Conservation (phyloP, 2,329 filamentous ascomycete species). For the Stemphylium beticola region DNA sequence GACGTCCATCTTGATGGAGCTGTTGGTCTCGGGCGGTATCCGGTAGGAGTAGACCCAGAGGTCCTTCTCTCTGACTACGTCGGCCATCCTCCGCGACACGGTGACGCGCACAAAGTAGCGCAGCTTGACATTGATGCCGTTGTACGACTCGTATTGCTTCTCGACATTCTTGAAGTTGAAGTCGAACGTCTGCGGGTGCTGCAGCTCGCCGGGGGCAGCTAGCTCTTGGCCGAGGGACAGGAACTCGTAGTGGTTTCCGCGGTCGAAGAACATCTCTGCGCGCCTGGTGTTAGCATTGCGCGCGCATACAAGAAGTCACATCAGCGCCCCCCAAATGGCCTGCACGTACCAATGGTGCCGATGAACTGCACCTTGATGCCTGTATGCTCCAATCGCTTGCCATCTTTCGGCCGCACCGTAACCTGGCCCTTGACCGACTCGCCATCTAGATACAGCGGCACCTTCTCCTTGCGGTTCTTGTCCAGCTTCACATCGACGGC, state of each 20-base stretch:
- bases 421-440: conserved; percentile 97
- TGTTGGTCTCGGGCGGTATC: conserved; percentile 97
- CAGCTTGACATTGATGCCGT: conserved; percentile 98
- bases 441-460: conserved; percentile 95
- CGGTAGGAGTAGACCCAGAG: conserved; percentile 99
- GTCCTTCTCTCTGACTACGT: conserved; percentile 98
- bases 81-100: conserved; percentile 94
- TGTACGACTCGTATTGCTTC: conserved; percentile 99
- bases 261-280: conserved; percentile 98
- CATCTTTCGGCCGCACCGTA: conserved; percentile 95
- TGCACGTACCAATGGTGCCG: conserved; percentile 82
- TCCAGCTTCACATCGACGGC: conserved; percentile 98
- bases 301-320: neutral
- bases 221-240: conserved; percentile 96
- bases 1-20: conserved; percentile 99
- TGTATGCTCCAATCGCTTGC: conserved; percentile 95
- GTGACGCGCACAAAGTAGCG: conserved; percentile 98
- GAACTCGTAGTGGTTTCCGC: conserved; percentile 99
- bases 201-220: conserved; percentile 93
- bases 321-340: conserved; percentile 7
- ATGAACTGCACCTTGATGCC: conserved; percentile 99
- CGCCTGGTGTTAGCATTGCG: conserved; percentile 19
- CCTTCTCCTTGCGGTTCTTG: conserved; percentile 96
- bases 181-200: conserved; percentile 97
- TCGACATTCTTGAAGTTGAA: conserved; percentile 99